These are phyloP conservation scores for Geotrichum citri-aurantii DNA, from an alignment of 1,139 yeast genomes.

Conservation along the genomic window DNA sequence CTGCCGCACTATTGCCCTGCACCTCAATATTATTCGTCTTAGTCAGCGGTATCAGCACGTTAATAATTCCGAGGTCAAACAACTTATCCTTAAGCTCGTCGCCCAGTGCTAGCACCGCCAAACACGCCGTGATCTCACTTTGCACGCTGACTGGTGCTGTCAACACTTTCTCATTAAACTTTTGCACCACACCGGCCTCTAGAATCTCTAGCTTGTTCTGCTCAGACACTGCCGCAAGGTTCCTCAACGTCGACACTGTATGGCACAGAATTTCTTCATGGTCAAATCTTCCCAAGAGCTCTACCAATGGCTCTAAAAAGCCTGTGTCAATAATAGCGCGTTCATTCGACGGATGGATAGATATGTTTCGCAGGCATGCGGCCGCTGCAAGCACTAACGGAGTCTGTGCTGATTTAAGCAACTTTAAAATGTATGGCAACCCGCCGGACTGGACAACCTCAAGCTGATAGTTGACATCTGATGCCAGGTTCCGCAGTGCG, in stretches of 20 bases:
- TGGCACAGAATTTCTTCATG: constrained; percentile 97
- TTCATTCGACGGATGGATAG: constrained; percentile 94
- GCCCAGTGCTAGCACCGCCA: constrained; percentile 93
- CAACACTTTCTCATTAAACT: constrained; percentile 82
- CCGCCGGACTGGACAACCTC: constrained; percentile 90
- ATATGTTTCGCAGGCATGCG: constrained; percentile 94
- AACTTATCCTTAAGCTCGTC: constrained; percentile 87
- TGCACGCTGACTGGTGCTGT: constrained; percentile 84
- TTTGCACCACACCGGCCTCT: constrained; percentile 93
- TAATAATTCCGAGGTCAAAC: constrained; percentile 77
- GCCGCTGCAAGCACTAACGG: constrained; percentile 94
- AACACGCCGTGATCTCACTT: constrained; percentile 93
- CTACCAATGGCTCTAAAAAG: constrained; percentile 83
- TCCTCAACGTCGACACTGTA: constrained; percentile 91
- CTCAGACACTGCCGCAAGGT: constrained; percentile 92
- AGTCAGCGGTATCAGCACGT: constrained; percentile 87
- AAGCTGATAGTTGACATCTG: constrained; percentile 85
- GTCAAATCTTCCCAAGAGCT: constrained; percentile 74
- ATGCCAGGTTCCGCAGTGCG: constrained; percentile 90
- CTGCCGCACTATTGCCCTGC: constrained; percentile 98
- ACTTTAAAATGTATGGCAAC: constrained; percentile 82
- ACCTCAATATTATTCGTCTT: constrained; percentile 87
- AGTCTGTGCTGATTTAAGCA: constrained; percentile 83
- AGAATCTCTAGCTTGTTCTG: constrained; percentile 85
- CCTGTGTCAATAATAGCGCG: constrained; percentile 97